Base-by-base conservation (phyloP, 2,329 filamentous ascomycete species). In the Seiridium unicorne region DNA sequence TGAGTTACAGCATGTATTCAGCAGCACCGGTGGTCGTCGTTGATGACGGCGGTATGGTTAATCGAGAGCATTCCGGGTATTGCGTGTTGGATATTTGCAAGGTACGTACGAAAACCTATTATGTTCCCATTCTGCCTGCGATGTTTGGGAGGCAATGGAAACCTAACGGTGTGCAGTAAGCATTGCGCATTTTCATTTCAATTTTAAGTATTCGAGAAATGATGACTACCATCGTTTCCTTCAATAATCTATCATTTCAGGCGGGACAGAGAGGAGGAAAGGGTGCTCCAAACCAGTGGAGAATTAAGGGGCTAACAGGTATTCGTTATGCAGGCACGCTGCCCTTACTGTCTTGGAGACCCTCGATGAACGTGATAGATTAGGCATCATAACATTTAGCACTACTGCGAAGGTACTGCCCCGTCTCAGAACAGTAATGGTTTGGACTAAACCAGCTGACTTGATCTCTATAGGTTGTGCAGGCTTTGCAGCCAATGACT, bases 11-110 rank as follows among this genome's bases (percentile, higher is more conserved):
- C 70, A 89, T 88, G 85, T 55, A 61, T 1, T 57, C 61, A 0
- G 64, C 71, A 1, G 84, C 84, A 0, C 81, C 80, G 0, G 74
- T 81, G 0, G 81, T 83, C 0, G 66, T 66, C 8, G 68, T 67
- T 3, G 63, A 69, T 1, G 77, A 76, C 11, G 74, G 78, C 5
- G 66, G 71, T 13, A 62, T 68, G 3, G 13, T 56, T 11, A 62
- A 51, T 10, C 54, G 51, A 2, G 82, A 86, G 62, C 67, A 76
- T 26, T 78, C 78, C 1, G 84, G 84, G 0, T 72, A 87, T 0
- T 81, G 79, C 0, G 77, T 87, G 1, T 69, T 89, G 31, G 86
- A 88, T 64, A 76, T 88, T 31, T 81, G 81, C 47, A 87, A 87
- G 18, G 18, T 26, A 26, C 18, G 18, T 26, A 26, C 18, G 18